Percentiles rank a stretch among this genome's conserved stretches.
Conservation (phyloP, 2,329 filamentous ascomycete genomes). For the Drechslera avenae region DNA sequence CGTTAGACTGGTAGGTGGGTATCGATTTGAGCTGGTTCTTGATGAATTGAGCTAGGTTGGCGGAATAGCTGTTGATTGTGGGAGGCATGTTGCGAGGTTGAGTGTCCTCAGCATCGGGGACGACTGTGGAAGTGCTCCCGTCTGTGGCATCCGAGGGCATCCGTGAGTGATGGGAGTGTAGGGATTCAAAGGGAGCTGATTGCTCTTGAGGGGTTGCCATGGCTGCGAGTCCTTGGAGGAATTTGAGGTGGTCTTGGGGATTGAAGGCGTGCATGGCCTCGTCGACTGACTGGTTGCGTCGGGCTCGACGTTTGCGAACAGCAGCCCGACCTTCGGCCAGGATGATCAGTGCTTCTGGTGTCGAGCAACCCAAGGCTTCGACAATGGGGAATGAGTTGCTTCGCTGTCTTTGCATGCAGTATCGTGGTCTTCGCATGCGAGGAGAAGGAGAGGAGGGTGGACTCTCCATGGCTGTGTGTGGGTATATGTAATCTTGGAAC, state of each 20-base stretch:
- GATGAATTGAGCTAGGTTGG: slow-evolving; percentile 46
- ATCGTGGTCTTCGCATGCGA: slow-evolving; percentile 27
- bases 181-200: slow-evolving; percentile 12
- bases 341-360: slow-evolving; percentile 43
- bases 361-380: slow-evolving; percentile 44
- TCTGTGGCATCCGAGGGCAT: slow-evolving; percentile 40
- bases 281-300: slow-evolving; percentile 30
- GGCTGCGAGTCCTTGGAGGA: slow-evolving; percentile 25
- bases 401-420: slow-evolving; percentile 34
- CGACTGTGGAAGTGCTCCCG: slow-evolving; percentile 36
- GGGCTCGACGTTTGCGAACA: slow-evolving; percentile 36
- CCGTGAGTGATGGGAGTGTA: slow-evolving; percentile 28
- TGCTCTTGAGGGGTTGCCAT: slow-evolving; percentile 18
- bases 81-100: slow-evolving; percentile 9
- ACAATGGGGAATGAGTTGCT: slow-evolving; percentile 46
- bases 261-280: slow-evolving; percentile 30
- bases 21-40: slow-evolving; percentile 43
- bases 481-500: slow-evolving; percentile 18
- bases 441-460: slow-evolving; percentile 31
- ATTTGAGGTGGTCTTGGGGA: slow-evolving; percentile 40
- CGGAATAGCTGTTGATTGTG: slow-evolving; percentile 41
- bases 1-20: slow-evolving; percentile 34
- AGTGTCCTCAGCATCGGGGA: slow-evolving; percentile 17
- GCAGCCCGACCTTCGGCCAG: slow-evolving; percentile 45
- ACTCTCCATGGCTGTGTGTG: slow-evolving; percentile 30